Evolutionary conservation across 2,329 filamentous ascomycete genomes (phyloP), one percentile per base, ranked within the genome.

Genomic region (Phaeophleospora eucalypticola): DNA sequence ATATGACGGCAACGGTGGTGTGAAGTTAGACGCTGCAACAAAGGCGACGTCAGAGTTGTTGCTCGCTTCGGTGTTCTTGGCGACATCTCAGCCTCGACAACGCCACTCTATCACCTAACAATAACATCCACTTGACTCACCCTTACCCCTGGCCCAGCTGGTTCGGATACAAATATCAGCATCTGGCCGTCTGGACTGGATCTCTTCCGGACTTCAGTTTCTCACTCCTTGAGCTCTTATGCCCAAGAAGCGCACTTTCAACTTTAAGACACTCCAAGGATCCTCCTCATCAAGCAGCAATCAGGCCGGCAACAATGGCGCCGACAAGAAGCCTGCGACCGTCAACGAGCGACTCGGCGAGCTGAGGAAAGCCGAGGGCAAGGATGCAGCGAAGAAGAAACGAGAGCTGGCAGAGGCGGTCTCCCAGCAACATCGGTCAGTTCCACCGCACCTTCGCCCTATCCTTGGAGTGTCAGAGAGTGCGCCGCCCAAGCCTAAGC

Each of bases 311-410:
- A 55, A 58, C 18, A 53, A 54, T 21, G 33, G 49, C 48, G 52
- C 43, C 32, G 47, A 49, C 16, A 51, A 55, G 40, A 48, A 58
- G 43, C 49, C 52, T 32, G 53, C 44, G 17, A 53, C 62, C 2
- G 72, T 76, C 54, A 76, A 73, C 57, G 68, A 75, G 57, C 69
- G 69, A 35, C 68, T 76, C 42, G 64, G 67, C 37, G 71, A 72
- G 52, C 65, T 75, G 9, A 70, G 73, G 15, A 68, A 66, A 42
- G 66, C 71, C 45, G 68, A 73, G 49, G 59, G 68, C 2, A 56
- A 65, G 40, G 59, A 66, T 52, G 60, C 63, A 3, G 46, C 46
- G 24, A 54, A 57, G 45, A 67, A 70, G 57, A 71, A 72, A 49
- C 63, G 67, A 32, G 67, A 74, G 42, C 58, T 76, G 29, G 70